These are phyloP conservation scores for Seiridium cupressi DNA, from an alignment of 2,329 filamentous ascomycete genomes.

Conservation along the genomic window DNA sequence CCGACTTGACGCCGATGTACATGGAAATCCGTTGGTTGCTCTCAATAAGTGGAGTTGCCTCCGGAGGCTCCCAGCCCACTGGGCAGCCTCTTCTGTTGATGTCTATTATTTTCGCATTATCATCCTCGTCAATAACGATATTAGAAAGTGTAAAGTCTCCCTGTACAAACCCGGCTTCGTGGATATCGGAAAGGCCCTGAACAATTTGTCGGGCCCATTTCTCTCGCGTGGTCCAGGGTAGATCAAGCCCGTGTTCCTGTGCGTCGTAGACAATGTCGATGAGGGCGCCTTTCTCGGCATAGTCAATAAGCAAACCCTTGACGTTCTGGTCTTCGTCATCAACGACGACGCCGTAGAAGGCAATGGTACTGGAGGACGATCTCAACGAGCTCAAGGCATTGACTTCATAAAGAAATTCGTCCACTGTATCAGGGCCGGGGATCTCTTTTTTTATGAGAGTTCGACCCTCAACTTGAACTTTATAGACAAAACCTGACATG, in stretches of 20 bases:
- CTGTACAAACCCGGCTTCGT: conserved; percentile 94
- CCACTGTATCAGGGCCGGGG: conserved; percentile 88
- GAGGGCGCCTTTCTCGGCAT: conserved; percentile 80
- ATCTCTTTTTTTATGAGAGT: conserved; percentile 97
- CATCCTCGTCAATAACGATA: conserved; percentile 83
- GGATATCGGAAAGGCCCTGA: conserved; percentile 84
- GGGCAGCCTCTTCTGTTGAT: conserved; percentile 97
- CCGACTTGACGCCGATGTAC: conserved; percentile 98
- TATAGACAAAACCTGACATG: conserved; percentile 96
- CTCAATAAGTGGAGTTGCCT: conserved; percentile 80
- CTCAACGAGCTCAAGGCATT: conserved; percentile 83
- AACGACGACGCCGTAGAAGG: conserved; percentile 83
- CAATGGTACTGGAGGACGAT: conserved; percentile 74
- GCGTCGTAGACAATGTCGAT: conserved; percentile 88
- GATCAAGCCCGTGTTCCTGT: conserved; percentile 52
- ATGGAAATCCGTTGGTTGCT: conserved; percentile 89
- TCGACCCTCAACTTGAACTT: conserved; percentile 68
- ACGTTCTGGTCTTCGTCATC: conserved; percentile 72
- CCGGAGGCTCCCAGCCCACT: conserved; percentile 95
- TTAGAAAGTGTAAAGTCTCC: conserved; percentile 97
- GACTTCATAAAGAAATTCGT: conserved; percentile 96
- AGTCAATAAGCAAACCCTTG: conserved; percentile 87
- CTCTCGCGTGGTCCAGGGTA: conserved; percentile 72
- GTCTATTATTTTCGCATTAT: conserved; percentile 95
- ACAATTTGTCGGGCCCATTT: conserved; percentile 92